Base-by-base conservation (phyloP, 2,329 filamentous ascomycete species). In the Stenocarpella maydis region DNA sequence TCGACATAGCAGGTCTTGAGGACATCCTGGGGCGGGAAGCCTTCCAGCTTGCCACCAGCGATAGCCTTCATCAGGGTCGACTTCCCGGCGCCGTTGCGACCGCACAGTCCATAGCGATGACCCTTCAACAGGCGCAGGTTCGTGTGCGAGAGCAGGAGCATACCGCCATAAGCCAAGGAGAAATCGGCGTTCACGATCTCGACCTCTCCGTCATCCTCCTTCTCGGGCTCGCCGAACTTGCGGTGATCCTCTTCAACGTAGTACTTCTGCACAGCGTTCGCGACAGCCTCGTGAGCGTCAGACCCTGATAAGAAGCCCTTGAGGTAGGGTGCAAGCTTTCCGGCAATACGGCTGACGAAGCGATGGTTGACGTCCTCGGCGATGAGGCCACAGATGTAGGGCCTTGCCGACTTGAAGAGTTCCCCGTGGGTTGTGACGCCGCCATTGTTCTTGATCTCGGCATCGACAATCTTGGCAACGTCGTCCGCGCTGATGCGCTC, bases 21-120 rank as follows among this genome's bases (percentile, higher is more conserved):
- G 70, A 95, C 91, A 73, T 98, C 94, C 79, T 96, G 94, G 19
- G 94, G 86, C 45, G 96, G 96, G 84, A 99, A 99, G 10, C 96
- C 96, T 81, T 99, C 96, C 4, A 99, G 88, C 86, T 99, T 99
- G 77, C 95, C 95, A 70, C 92, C 92, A 63, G 96, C 93, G 76
- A 99, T 99, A 79, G 92, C 94, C 79, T 94, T 93, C 96, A 99
- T 98, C 69, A 99, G 88, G 1, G 96, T 99, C n/a, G 96, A 98
- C 84, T 99, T 99, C 78, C 96, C 96, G 69, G 95, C 94, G 84
- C 96, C 96, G 80, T 99, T 99, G 76, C 95, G 92, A 76, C 96
- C 96, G 77, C 95, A 98, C 21, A 99, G 92, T 80, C 96, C 96
- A 79, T 99, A 99, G 70, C 96, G 92, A 82, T 98, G 96, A 69